These are phyloP conservation scores for Oidiodendron maius DNA, from an alignment of 495 filamentous ascomycete genomes.

Conservation along the genomic window DNA sequence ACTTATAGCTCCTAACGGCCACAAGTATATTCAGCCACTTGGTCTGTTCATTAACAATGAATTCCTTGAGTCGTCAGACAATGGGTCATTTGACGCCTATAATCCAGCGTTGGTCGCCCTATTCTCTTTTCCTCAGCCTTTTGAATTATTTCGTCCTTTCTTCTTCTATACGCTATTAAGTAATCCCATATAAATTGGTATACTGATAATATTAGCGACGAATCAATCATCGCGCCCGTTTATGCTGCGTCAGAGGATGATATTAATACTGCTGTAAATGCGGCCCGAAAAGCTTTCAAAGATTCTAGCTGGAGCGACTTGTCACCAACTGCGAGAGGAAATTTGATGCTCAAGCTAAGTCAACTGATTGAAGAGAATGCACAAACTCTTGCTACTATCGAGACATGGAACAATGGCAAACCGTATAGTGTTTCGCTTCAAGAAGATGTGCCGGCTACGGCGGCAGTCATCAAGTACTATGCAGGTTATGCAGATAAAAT, in stretches of 20 bases:
- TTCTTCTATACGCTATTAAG: too few species aligned
- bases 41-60: constrained; percentile 98
- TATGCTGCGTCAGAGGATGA: constrained; percentile 78
- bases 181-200: too few species aligned
- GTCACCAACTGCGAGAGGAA: constrained; percentile 66
- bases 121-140: background rate
- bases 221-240: constrained; percentile 80
- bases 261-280: constrained; percentile 77
- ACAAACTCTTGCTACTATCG: constrained; percentile 80
- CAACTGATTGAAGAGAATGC: constrained; percentile 68
- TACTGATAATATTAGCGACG: constrained; percentile 71
- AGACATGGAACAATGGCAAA: constrained; percentile 96
- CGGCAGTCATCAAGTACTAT: constrained; percentile 74
- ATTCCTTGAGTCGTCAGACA: constrained; percentile 74
- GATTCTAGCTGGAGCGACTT: constrained; percentile 79
- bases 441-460: constrained; percentile 69
- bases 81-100: constrained; percentile 69
- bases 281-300: constrained; percentile 80
- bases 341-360: constrained; percentile 70
- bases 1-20: constrained; percentile 88
- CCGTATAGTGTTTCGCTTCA: constrained; percentile 69
- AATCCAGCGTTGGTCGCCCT: constrained; percentile 69
- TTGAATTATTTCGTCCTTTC: constrained; percentile 18
- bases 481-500: constrained; percentile 92
- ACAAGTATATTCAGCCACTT: constrained; percentile 68